Percentiles rank a stretch among this genome's conserved stretches.
Evolutionary conservation across 371 early-diverging fungal species (phyloP).

Genomic region (Apophysomyces elegans): DNA sequence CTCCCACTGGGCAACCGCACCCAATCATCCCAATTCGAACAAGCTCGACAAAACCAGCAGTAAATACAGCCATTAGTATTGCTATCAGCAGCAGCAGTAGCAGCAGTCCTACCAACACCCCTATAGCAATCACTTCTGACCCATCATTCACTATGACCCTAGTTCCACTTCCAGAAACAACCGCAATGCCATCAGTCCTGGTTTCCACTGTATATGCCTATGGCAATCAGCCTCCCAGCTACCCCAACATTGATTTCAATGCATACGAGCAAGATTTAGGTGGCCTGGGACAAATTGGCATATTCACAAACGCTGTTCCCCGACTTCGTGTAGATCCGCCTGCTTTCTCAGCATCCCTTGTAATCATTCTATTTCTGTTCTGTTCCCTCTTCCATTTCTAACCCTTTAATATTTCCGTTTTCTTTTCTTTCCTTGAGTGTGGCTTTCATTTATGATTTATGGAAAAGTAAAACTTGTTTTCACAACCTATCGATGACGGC

Average conservation of each 20-base stretch:
- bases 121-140: not conserved
- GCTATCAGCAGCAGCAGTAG: not conserved
- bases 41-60: not conserved
- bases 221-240: conserved; percentile 12
- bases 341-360: not conserved
- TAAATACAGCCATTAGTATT: not conserved
- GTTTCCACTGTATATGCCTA: conserved; percentile 18
- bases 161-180: not conserved
- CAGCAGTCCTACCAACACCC: not conserved
- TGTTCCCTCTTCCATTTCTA: not conserved
- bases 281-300: conserved; percentile 20
- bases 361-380: not conserved
- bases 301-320: conserved; percentile 12
- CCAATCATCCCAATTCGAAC: not conserved
- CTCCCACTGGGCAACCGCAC: not conserved
- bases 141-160: not conserved
- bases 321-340: not conserved
- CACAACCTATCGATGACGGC: conserved; percentile 69
- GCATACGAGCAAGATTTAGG: conserved; percentile 12
- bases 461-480: conserved; percentile 16
- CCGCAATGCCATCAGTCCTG: conserved; percentile 1
- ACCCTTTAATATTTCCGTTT: conserved; percentile 4
- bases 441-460: conserved; percentile 9
- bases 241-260: conserved; percentile 20
- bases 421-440: conserved; percentile 1